Evolutionary conservation across 164 flowering plant genomes (phyloP).

Genomic region (grape (Vitis vinifera)): DNA sequence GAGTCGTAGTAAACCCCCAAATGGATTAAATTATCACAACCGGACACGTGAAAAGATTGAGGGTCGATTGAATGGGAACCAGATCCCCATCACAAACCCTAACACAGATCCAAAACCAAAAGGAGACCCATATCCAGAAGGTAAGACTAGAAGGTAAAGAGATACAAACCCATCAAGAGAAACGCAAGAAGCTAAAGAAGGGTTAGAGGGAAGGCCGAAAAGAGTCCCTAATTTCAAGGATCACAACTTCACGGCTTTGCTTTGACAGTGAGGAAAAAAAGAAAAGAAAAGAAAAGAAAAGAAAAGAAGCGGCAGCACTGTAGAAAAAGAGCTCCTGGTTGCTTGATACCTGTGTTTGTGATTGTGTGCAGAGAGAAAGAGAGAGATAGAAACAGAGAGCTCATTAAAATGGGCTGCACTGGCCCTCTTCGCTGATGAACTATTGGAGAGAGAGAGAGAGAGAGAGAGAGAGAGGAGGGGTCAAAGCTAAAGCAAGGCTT

Average conservation of each 20-base stretch:
- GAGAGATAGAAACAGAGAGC: slow-evolving; percentile 5
- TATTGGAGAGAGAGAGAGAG: neutral
- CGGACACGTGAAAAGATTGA: slow-evolving; percentile 3
- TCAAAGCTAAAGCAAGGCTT: slow-evolving; percentile 20
- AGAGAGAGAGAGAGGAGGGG: slow-evolving; percentile 22
- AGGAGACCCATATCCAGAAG: slow-evolving; percentile 23
- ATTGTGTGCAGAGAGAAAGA: slow-evolving; percentile 11
- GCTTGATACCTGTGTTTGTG: slow-evolving; percentile 1
- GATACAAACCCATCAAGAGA: slow-evolving; percentile 11
- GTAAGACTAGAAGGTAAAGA: slow-evolving; percentile 4
- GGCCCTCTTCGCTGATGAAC: slow-evolving; percentile 7
- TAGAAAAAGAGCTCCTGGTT: slow-evolving; percentile 11
- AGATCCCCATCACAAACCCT: slow-evolving; percentile 24
- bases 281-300: neutral
- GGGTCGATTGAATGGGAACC: slow-evolving; percentile 1
- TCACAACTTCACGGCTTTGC: slow-evolving; percentile 2
- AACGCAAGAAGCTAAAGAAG: slow-evolving; percentile 9
- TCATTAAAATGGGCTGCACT: slow-evolving; percentile 1
- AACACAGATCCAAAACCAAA: slow-evolving; percentile 29
- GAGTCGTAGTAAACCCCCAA: neutral
- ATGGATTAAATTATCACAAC: neutral
- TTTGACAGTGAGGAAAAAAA: slow-evolving; percentile 12
- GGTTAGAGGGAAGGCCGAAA: slow-evolving; percentile 2
- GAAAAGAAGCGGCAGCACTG: neutral
- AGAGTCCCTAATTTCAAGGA: slow-evolving; percentile 19